Evolutionary conservation across 2,329 filamentous ascomycete species (phyloP), one percentile per base, ranked within the genome.

Genomic region (Aspergillus floridensis): DNA sequence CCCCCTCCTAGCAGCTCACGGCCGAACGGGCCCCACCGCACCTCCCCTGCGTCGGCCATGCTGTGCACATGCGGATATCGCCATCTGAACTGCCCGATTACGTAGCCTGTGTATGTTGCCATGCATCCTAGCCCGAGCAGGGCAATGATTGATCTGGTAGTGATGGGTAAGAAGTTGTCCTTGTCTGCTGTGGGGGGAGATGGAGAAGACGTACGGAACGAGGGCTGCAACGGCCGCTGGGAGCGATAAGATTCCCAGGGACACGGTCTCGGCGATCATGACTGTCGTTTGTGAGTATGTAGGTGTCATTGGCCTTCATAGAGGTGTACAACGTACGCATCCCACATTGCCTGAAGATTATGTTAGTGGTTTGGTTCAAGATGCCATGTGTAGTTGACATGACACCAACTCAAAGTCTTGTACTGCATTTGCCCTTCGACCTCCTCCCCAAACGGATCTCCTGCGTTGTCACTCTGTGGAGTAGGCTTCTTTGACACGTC

Each of bases 31-130:
- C 89, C 88, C 65, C 82, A 79, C 58, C 91, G 79, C 58, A 90
- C 76, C 48, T 81, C 77, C 0, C 87, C 88, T 14, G 86, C 88
- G 66, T 91, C 88, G 44, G 86, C 85, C 70, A 90, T 89, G 69
- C 85, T 86, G 57, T 84, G 81, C 48, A 90, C 80, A 16, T 84
- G 75, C 2, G 87, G 86, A 66, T 83, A 80, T 44, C 74, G 75
- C 46, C 82, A 69, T 63, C 84, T 84, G 73, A 86, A 85, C 66
- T 85, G 81, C 11, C 82, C 84, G 49, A 87, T 80, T 2, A 86
- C 79, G 66, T 82, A 85, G 50, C 84, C 84, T 0, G 84, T 85
- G 66, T 86, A 87, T 38, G 80, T 84, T 8, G 84, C 79, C 22
- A 87, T 70, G 49, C 82, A 63, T 19, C 84, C 84, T 19, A 87